Base-by-base conservation (phyloP, 805 yeast species). In the Saccharomycopsis sp. region DNA sequence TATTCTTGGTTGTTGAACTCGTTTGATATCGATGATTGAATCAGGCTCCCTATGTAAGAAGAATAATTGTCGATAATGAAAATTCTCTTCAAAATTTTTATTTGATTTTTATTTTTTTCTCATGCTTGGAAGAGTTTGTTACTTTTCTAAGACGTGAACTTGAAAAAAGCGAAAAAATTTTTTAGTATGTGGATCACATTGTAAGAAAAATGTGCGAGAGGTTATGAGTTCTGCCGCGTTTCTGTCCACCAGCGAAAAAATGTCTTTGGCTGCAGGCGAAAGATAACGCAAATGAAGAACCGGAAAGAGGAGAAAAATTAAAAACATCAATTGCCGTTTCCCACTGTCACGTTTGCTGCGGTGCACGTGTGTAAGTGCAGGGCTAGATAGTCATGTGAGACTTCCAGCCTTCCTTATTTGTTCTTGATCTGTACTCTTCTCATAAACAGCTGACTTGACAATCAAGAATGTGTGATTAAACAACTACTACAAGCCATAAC, bases 1-100 rank as follows among this genome's bases (percentile, higher is more conserved):
- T 57, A 57, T 47, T 59, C 41, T 44, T 59, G 37, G 37, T 29
- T 29, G 37, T 29, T 29, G 37, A 29, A 29, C 37, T 29, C 37
- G 21, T 44, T 44, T 44, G 48, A 12, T 44, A 44, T 44, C 16
- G 48, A 44, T 44, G 48, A 29, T n/a, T 29, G 37, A 29, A 29
- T 29, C 37, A 29, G 12, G n/a, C n/a, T n/a, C 37, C 12, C 37
- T 29, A 29, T 29, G 37, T 29, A 29, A 29, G 37, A 29, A 29
- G 37, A 29, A 29, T 29, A 29, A 29, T 29, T 29, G 12, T 29
- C 37, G 37, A 29, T 29, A 29, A 29, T 29, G 37, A 29, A 29
- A 29, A 29, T 29, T 29, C 37, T 29, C 37, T 29, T 29, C 37
- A 29, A 29, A 29, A 29, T 29, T 29, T 29, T 29, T 29, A 29